Percentiles rank a stretch among this genome's conserved stretches.
Evolutionary conservation across 2,329 filamentous ascomycete species (phyloP).

Genomic region (Ceratocystiopsis sp.): DNA sequence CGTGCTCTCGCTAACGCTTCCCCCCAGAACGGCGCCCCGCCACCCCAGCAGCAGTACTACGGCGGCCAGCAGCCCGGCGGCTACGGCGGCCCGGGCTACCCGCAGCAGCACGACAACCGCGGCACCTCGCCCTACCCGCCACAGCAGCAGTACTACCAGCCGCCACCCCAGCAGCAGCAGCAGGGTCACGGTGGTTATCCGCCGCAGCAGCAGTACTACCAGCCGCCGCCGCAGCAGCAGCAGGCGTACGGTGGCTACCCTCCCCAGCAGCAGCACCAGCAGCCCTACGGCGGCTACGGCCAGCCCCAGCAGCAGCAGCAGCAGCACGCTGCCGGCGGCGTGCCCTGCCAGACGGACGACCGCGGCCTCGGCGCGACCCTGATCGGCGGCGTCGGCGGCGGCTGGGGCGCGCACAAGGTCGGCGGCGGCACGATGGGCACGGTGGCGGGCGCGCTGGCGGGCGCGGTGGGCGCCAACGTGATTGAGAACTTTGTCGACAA

Average conservation of each 20-base stretch:
- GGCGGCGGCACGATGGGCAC: slow-evolving; percentile 35
- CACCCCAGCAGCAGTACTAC: slow-evolving; percentile 1
- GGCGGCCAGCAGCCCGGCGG: slow-evolving; percentile 4
- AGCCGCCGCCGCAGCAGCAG: slow-evolving; percentile 10
- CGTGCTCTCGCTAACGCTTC: neutral
- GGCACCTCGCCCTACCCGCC: slow-evolving; percentile 5
- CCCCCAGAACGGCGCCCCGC: too few relatives aligned
- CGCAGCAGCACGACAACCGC: slow-evolving; percentile 5
- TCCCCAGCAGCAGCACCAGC: slow-evolving; percentile 4
- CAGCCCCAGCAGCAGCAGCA: too few relatives aligned
- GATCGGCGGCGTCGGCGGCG: slow-evolving; percentile 34
- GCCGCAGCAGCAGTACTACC: slow-evolving; percentile 1
- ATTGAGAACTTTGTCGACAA: slow-evolving; percentile 21
- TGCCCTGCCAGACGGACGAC: slow-evolving; percentile 21
- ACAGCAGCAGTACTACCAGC: slow-evolving; percentile 14
- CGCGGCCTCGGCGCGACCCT: slow-evolving; percentile 38
- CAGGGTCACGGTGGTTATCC: slow-evolving; percentile 5
- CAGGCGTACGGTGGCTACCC: slow-evolving; percentile 9
- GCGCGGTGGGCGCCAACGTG: slow-evolving; percentile 37
- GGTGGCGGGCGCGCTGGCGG: slow-evolving; percentile 31
- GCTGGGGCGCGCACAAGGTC: slow-evolving; percentile 34
- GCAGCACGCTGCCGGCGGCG: too few relatives aligned
- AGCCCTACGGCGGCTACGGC: slow-evolving; percentile 3
- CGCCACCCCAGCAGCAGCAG: slow-evolving; percentile 11
- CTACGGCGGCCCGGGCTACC: slow-evolving; percentile 8